Base-by-base conservation (phyloP, 1,284 basidiomycete genomes). In the Ceratobasidium sp. region DNA sequence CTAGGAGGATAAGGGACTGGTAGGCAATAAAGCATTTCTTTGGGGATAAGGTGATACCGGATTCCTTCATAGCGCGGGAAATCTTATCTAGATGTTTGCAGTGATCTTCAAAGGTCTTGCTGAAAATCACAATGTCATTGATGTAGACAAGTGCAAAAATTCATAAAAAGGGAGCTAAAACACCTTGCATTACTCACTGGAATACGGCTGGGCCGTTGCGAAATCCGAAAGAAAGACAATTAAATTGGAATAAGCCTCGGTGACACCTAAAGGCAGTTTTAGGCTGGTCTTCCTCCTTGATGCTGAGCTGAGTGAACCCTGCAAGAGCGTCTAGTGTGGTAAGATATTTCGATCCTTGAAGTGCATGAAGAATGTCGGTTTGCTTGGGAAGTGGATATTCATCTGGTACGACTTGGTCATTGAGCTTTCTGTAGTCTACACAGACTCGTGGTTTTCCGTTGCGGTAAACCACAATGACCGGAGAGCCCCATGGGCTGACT, bases 91-190 rank as follows among this genome's bases (percentile, higher is more conserved):
- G n/a, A 65, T 86, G 85, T 0, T 64, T 33, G 0, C 86, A 12
- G 79, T 87, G 86, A 0, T 86, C 84, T 3, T 84, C 82, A 52
- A 82, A 85, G 0, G 81, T 79, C 20, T 78, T 78, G 86, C 81
- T 7, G 84, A 85, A 10, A 83, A 64, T 79, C 0, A 87, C 83
- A 26, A 87, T 86, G 77, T 87, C 84, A 79, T 84, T 80, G 78
- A 87, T 89, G 13, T 91, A 91, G 83, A 87, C 86, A 0, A 87
- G 88, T 52, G 83, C 79, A 78, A 86, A 86, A 0, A 86, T 73
- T 85, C 86, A 87, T 0, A 87, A 80, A 78, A 81, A 87, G 0
- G 84, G 84, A 0, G 85, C 81, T 0, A 88, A 81, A 0, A 87
- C 80, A 1, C 79, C 79, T 66, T 87, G 84, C 85, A 87, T 87